Conservation (phyloP, 768 basidiomycete genomes). For the Asterophora parasitica region DNA sequence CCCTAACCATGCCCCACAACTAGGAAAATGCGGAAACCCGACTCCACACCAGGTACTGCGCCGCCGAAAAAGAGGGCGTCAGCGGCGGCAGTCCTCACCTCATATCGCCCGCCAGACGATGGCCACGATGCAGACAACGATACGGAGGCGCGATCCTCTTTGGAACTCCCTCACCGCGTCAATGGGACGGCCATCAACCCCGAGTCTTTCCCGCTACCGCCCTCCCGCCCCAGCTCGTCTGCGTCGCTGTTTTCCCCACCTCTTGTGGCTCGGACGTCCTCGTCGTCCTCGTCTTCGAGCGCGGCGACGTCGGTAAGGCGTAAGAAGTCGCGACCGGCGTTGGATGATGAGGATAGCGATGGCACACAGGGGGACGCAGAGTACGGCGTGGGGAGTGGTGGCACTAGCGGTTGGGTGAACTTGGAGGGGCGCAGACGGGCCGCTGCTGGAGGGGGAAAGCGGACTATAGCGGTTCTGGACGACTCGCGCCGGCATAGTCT, state of each 20-base stretch:
- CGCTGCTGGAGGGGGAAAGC: constrained; percentile 21
- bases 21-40: constrained; percentile 90
- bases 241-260: constrained; percentile 30
- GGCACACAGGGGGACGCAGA: constrained; percentile 72
- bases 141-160: constrained; percentile 33
- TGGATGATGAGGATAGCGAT: constrained; percentile 57
- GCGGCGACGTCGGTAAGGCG: constrained; percentile 33
- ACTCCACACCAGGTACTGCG: constrained; percentile 38
- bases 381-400: constrained; percentile 27
- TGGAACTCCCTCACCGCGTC: constrained; percentile 24
- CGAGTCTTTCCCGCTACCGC: constrained; percentile 31
- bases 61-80: constrained; percentile 43
- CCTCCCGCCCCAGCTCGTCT: constrained; percentile 31
- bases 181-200: constrained; percentile 27
- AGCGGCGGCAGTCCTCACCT: constrained; percentile 35
- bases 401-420: constrained; percentile 42
- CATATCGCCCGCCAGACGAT: constrained; percentile 25
- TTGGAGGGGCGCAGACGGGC: constrained; percentile 52
- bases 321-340: constrained; percentile 48
- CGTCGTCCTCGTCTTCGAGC: constrained; percentile 21
- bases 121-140: constrained; percentile 33
- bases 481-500: constrained; percentile 65
- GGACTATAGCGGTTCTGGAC: constrained; percentile 36
- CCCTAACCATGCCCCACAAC: neutral
- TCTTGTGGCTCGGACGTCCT: constrained; percentile 24